Evolutionary conservation across 495 filamentous ascomycete genomes (phyloP), one percentile per base, ranked within the genome.

Genomic region (Trichoderma gamsii): DNA sequence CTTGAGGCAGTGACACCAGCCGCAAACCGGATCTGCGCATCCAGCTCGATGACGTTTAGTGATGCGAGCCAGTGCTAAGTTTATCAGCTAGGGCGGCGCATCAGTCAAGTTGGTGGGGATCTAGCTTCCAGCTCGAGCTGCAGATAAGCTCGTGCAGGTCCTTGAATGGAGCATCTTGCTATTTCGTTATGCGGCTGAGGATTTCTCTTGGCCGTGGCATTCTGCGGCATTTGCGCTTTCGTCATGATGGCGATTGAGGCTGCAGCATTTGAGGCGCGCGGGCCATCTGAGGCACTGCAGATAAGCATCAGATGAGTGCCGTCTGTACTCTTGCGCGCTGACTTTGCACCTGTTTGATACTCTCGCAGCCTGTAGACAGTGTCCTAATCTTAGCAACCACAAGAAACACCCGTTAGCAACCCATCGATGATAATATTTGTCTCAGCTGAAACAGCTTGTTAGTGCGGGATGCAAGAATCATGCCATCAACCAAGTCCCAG

Each of bases 171-270:
- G n/a, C n/a, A n/a, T n/a, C n/a, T n/a, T n/a, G n/a, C n/a, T n/a
- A n/a, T n/a, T n/a, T n/a, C 18, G 49, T 21, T 46, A 16, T 46
- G 43, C 7, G n/a, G n/a, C 51, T 56, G 51, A 11, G n/a, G 4
- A 25, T 27, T 4, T 38, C 5, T 38, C 35, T 7, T 38, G 35
- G 35, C 35, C 35, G 7, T 38, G 35, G 1, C 51, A 6, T 25
- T 56, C 16, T n/a, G 29, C 51, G 0, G 51, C 8, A 4, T n/a
- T 21, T 16, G 51, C 56, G 56, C 56, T 61, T 61, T 61, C 56
- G 56, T 61, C 56, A 61, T 61, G 16, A 27, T 61, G 56, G 56
- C 56, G 56, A 61, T 61, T 4, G 56, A 61, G 56, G 56, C 56
- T 21, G n/a, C 23, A 61, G 56, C 27, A 21, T 61, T 32, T 25